phyloP scores from a whole-genome alignment of 2,329 filamentous ascomycete genomes.

The Conoideocrella luteorostrata region DNA sequence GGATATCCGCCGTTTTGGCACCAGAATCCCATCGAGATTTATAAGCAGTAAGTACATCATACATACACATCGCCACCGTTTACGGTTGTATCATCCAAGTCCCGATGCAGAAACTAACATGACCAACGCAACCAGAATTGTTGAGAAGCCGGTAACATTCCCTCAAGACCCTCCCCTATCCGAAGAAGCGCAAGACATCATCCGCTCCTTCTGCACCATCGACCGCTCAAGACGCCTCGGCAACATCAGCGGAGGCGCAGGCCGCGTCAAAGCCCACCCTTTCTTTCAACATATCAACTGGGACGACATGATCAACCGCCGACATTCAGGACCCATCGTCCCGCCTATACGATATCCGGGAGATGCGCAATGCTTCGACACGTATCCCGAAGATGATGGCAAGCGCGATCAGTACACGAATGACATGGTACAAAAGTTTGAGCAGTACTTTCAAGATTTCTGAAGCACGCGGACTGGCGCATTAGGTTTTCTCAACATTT shows the following conservation, averaged over 20 bases:
- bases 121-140: constrained; percentile 57
- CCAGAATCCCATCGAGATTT: constrained; percentile 80
- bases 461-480: constrained; percentile 27
- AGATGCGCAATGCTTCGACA: constrained; percentile 75
- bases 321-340: constrained; percentile 63
- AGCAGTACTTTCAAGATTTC: constrained; percentile 66
- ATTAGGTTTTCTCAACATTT: neutral
- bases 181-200: constrained; percentile 64
- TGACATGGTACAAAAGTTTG: constrained; percentile 63
- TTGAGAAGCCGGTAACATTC: constrained; percentile 70
- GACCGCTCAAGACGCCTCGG: constrained; percentile 73
- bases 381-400: constrained; percentile 71
- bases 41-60: constrained; percentile 55
- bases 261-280: constrained; percentile 65
- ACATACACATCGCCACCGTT: neutral
- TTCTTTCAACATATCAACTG: constrained; percentile 71
- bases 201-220: constrained; percentile 69
- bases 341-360: constrained; percentile 67
- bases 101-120: too few species aligned
- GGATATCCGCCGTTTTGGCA: constrained; percentile 86
- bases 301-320: constrained; percentile 62
- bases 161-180: constrained; percentile 62
- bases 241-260: constrained; percentile 69
- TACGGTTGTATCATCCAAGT: too few species aligned
- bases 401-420: constrained; percentile 60